These are phyloP conservation scores for Aeminium ludgeri DNA, from an alignment of 495 filamentous ascomycete species.

Conservation along the genomic window DNA sequence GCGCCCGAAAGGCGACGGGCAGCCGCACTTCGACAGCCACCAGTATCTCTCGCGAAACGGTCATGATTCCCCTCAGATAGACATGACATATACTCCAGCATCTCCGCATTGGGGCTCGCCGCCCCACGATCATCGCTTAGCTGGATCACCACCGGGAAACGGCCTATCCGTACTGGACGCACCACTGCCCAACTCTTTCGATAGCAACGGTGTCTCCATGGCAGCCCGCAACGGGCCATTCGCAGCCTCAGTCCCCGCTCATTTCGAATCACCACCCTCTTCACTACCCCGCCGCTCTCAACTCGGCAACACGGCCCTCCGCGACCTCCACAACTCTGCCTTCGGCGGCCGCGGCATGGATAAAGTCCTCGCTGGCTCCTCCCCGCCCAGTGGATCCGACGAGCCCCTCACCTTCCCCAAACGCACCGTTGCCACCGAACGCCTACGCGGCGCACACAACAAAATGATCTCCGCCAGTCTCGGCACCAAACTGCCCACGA, in stretches of 20 bases:
- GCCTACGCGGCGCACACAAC: slow-evolving; percentile 41
- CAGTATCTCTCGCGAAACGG: slow-evolving; percentile 6
- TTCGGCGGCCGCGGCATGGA: slow-evolving; percentile 43
- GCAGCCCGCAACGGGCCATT: slow-evolving; percentile 80
- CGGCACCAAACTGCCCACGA: slow-evolving; percentile 40
- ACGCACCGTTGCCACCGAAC: slow-evolving; percentile 71
- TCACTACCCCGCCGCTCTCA: slow-evolving; percentile 41
- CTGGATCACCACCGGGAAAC: slow-evolving; percentile 51
- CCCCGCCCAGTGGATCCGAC: slow-evolving; percentile 41
- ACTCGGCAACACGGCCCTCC: slow-evolving; percentile 49
- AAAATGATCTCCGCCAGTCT: slow-evolving; percentile 69
- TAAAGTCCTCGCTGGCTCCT: slow-evolving; percentile 43
- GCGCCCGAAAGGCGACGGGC: slow-evolving; percentile 15
- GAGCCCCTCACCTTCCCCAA: slow-evolving; percentile 43
- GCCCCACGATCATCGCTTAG: slow-evolving; percentile 51
- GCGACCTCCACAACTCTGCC: slow-evolving; percentile 66
- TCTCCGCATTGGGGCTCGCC: slow-evolving; percentile 82
- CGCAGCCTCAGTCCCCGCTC: slow-evolving; percentile 80
- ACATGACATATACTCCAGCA: slow-evolving; percentile 58
- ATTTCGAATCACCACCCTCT: slow-evolving; percentile 82
- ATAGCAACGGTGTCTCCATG: slow-evolving; percentile 87
- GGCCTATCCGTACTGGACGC: slow-evolving; percentile 80
- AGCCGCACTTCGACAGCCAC: slow-evolving; percentile 34
- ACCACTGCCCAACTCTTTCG: slow-evolving; percentile 85
- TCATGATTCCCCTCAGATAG: slow-evolving; percentile 42